These are phyloP conservation scores for Salisapilia sapeloensis DNA, from an alignment of 352 stramenopile species.

Conservation along the genomic window DNA sequence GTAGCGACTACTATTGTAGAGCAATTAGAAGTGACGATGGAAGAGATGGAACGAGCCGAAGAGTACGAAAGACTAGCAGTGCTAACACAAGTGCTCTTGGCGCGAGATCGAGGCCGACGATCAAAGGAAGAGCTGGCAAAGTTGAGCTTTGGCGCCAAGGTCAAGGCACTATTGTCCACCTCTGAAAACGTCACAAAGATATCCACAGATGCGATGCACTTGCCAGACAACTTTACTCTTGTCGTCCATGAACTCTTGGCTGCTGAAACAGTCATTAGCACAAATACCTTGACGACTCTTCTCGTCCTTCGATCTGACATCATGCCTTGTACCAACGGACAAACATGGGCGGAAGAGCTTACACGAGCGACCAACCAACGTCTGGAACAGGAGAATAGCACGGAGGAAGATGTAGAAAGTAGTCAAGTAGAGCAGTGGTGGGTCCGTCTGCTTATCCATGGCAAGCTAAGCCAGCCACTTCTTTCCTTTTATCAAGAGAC, in stretches of 20 bases:
- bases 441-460: conserved; percentile 21
- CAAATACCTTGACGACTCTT: conserved; percentile 25
- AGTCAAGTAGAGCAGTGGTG: conserved; percentile 9
- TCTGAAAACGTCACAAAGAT: conserved; percentile 7
- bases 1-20: too few relatives aligned
- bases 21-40: too few relatives aligned
- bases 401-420: background rate
- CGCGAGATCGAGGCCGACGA: too few relatives aligned
- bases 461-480: conserved; percentile 19
- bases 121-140: too few relatives aligned
- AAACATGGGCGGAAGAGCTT: conserved; percentile 23
- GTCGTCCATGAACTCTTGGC: too few relatives aligned
- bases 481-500: conserved; percentile 33
- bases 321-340: background rate
- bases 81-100: too few relatives aligned
- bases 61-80: too few relatives aligned
- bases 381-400: conserved; percentile 8
- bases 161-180: too few relatives aligned
- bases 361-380: conserved; percentile 12
- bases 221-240: too few relatives aligned
- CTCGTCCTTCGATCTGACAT: conserved; percentile 8
- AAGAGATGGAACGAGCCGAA: too few relatives aligned
- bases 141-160: too few relatives aligned
- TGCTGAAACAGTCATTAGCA: conserved; percentile 3
- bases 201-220: background rate